These are phyloP conservation scores for Tolypocladium pustulatum DNA, from an alignment of 2,329 filamentous ascomycete species.

Conservation along the genomic window DNA sequence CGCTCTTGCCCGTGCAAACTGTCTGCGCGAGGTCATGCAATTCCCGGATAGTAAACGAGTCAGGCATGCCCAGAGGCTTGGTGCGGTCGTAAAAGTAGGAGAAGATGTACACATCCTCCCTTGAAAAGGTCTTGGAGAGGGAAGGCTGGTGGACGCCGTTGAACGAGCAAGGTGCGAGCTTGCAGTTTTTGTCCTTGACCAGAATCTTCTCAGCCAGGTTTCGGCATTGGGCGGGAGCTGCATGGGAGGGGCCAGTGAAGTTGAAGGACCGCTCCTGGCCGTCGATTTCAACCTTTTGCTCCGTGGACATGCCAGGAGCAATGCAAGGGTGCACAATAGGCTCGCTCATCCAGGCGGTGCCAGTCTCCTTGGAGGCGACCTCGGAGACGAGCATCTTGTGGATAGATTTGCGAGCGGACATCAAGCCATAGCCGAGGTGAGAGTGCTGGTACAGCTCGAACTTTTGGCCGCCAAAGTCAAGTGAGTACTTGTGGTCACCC, in stretches of 20 bases:
- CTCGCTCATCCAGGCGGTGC: conserved; percentile 56
- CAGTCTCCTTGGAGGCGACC: conserved; percentile 50
- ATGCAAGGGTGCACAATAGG: conserved; percentile 80
- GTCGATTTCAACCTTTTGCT: conserved; percentile 62
- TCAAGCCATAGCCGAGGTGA: conserved; percentile 91
- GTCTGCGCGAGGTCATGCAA: conserved; percentile 74
- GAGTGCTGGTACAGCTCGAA: conserved; percentile 97
- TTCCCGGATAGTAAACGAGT: conserved; percentile 86
- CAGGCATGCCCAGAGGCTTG: conserved; percentile 92
- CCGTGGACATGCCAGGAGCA: conserved; percentile 64
- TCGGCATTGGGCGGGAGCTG: conserved; percentile 78
- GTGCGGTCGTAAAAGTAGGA: conserved; percentile 98
- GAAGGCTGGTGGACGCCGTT: conserved; percentile 93
- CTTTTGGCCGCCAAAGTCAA: conserved; percentile 79
- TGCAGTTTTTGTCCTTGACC: conserved; percentile 74
- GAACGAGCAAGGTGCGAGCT: conserved; percentile 89
- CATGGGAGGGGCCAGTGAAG: conserved; percentile 73
- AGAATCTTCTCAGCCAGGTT: conserved; percentile 83
- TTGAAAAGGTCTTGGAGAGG: conserved; percentile 81
- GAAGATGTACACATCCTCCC: conserved; percentile 91
- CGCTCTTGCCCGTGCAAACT: conserved; percentile 68
- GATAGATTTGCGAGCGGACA: conserved; percentile 84
- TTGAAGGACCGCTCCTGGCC: conserved; percentile 60
- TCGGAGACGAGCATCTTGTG: conserved; percentile 67
- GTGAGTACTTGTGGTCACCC: conserved; percentile 91